Conservation (phyloP, 2,329 filamentous ascomycete genomes). For the Leptoxyphium fumago region DNA sequence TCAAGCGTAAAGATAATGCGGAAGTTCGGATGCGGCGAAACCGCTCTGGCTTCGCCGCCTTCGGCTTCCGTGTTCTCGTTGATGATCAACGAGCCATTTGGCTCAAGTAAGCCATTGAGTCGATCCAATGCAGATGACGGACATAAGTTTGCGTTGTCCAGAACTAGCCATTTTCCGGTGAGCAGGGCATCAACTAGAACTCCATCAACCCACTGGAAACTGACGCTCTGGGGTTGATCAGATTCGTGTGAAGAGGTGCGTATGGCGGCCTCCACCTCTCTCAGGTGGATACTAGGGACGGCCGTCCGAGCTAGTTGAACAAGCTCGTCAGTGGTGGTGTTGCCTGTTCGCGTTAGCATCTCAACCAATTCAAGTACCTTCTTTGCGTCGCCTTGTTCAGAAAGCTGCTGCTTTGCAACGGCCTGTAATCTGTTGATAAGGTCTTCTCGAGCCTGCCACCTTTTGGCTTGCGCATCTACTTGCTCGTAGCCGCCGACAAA, state of each 20-base stretch:
- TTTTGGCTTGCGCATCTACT: slow-evolving; percentile 56
- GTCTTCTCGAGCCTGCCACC: slow-evolving; percentile 2
- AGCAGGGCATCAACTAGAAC: slow-evolving; percentile 77
- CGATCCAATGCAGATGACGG: slow-evolving; percentile 88
- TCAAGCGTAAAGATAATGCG: slow-evolving; percentile 90
- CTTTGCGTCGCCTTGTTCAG: slow-evolving; percentile 46
- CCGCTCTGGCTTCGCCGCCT: slow-evolving; percentile 57
- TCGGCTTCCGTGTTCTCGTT: slow-evolving; percentile 82
- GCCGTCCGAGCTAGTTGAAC: background rate
- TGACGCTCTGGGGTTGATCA: slow-evolving; percentile 49
- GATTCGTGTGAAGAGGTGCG: background rate
- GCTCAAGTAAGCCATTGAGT: slow-evolving; percentile 86
- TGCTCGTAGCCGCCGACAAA: slow-evolving; percentile 95
- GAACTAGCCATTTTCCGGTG: slow-evolving; percentile 77
- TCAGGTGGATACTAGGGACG: background rate
- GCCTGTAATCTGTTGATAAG: slow-evolving; percentile 7
- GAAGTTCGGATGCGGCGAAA: slow-evolving; percentile 74
- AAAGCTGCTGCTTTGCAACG: slow-evolving; percentile 14
- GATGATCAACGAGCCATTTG: slow-evolving; percentile 72
- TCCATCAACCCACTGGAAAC: slow-evolving; percentile 94
- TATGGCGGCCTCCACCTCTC: background rate
- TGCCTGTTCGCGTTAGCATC: background rate
- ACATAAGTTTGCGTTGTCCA: slow-evolving; percentile 96
- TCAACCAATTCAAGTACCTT: slow-evolving; percentile 29
- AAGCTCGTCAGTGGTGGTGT: background rate